Conservation (phyloP, 2,329 filamentous ascomycete genomes). For the Pseudogymnoascus sp. region DNA sequence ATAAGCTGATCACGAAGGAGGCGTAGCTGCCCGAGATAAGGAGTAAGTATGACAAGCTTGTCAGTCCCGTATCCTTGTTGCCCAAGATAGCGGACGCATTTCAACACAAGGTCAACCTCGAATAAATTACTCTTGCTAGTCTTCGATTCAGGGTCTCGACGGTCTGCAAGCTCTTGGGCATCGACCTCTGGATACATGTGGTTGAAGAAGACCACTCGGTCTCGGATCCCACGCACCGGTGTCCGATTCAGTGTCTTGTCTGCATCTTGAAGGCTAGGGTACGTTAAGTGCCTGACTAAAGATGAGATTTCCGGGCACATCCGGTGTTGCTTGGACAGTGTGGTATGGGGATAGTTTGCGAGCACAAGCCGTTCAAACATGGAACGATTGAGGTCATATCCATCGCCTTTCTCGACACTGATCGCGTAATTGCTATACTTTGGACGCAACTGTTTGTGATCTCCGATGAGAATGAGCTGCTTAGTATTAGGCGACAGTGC, state of each 20-base stretch:
- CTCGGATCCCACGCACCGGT: not conserved
- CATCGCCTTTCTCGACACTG: constrained; percentile 30
- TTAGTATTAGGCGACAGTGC: constrained; percentile 32
- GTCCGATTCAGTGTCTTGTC: not conserved
- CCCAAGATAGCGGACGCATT: not conserved
- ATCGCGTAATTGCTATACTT: constrained; percentile 33
- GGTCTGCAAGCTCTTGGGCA: no score
- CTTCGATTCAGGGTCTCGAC: no score
- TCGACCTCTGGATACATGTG: not conserved
- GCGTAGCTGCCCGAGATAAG: not conserved
- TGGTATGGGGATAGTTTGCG: not conserved
- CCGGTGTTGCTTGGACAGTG: not conserved
- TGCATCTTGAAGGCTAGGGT: not conserved
- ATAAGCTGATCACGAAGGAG: not conserved
- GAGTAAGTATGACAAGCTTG: not conserved
- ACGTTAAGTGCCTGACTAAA: not conserved
- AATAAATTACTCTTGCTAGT: not conserved
- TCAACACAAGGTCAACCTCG: not conserved
- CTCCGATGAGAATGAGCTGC: constrained; percentile 34
- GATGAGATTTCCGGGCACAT: not conserved
- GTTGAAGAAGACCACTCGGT: not conserved
- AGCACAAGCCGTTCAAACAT: constrained; percentile 43
- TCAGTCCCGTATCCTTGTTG: not conserved
- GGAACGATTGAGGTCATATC: constrained; percentile 38
- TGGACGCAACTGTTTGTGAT: constrained; percentile 34